phyloP scores from a whole-genome alignment of 73 alveolate genomes.

The Uronychia binucleata region DNA sequence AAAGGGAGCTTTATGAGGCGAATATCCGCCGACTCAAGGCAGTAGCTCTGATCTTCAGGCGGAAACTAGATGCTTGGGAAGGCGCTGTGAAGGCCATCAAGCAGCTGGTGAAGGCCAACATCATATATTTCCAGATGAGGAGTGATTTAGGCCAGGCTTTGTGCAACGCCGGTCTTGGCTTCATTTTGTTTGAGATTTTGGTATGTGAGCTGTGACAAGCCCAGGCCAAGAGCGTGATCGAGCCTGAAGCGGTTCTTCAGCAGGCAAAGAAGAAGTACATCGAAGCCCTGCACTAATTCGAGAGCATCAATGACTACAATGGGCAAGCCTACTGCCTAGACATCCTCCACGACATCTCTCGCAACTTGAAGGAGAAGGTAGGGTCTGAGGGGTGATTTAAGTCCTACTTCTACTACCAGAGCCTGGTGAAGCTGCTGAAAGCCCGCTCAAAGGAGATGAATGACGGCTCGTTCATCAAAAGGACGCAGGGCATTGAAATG shows the following conservation, averaged over 20 bases:
- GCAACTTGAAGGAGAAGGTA: too few relatives aligned
- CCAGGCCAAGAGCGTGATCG: background rate
- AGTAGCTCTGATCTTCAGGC: conserved; percentile 11
- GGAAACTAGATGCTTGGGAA: conserved; percentile 12
- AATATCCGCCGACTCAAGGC: conserved; percentile 13
- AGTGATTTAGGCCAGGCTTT: conserved; percentile 25
- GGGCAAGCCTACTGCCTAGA: conserved; percentile 17
- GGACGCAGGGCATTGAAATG: conserved; percentile 24
- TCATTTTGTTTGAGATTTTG: background rate
- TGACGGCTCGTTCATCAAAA: conserved; percentile 7
- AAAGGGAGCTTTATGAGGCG: conserved; percentile 13
- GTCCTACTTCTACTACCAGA: too few relatives aligned
- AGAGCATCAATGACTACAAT: background rate
- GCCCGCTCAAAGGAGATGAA: too few relatives aligned
- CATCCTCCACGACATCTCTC: conserved; percentile 20
- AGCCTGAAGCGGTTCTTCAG: background rate
- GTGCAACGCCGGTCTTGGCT: conserved; percentile 21
- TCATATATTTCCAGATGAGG: conserved; percentile 1
- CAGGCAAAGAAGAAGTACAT: conserved; percentile 14
- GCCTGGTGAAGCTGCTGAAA: too few relatives aligned
- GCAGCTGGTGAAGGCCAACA: conserved; percentile 12
- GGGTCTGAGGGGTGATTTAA: too few relatives aligned
- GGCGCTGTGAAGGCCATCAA: conserved; percentile 14
- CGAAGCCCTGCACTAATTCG: conserved; percentile 8
- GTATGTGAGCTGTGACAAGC: background rate